phyloP scores from a whole-genome alignment of 1,284 basidiomycete genomes.

The Sparassis latifolia region DNA sequence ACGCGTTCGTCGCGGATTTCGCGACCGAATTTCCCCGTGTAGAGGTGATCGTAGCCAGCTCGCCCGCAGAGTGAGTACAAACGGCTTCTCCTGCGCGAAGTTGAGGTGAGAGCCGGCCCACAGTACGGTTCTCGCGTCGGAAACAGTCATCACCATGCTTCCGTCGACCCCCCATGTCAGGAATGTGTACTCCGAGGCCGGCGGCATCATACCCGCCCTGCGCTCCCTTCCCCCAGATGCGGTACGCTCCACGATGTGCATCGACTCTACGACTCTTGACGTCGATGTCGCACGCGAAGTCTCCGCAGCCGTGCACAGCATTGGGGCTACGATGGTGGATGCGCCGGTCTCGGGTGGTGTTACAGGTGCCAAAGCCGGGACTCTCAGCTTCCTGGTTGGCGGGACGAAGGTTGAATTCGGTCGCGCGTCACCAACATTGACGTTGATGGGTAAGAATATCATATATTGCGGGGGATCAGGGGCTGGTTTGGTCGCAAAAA shows the following conservation, averaged over 20 bases:
- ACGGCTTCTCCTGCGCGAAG: neutral
- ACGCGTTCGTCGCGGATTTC: slow-evolving; percentile 51
- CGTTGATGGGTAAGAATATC: slow-evolving; percentile 76
- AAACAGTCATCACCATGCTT: slow-evolving; percentile 78
- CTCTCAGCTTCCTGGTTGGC: slow-evolving; percentile 90
- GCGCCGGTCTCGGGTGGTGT: slow-evolving; percentile 91
- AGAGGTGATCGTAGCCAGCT: slow-evolving; percentile 46
- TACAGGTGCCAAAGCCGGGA: slow-evolving; percentile 77
- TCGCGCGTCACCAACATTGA: slow-evolving; percentile 53
- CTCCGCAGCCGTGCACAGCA: slow-evolving; percentile 42
- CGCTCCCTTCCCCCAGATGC: slow-evolving; percentile 35
- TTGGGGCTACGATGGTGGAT: slow-evolving; percentile 79
- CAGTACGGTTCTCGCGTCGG: slow-evolving; percentile 57
- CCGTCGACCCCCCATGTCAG: slow-evolving; percentile 82
- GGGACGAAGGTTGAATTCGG: slow-evolving; percentile 56
- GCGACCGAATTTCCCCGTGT: slow-evolving; percentile 49
- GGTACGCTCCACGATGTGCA: slow-evolving; percentile 53
- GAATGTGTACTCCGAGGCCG: slow-evolving; percentile 54
- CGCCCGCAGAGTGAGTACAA: slow-evolving; percentile 61
- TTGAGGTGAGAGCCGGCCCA: neutral
- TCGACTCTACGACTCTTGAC: slow-evolving; percentile 87
- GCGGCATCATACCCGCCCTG: slow-evolving; percentile 57
- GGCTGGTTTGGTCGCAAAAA: slow-evolving; percentile 81
- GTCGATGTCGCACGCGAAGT: slow-evolving; percentile 67
- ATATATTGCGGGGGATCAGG: slow-evolving; percentile 86